Conservation (phyloP, 345 rosid species). For the Citrus unshiu region DNA sequence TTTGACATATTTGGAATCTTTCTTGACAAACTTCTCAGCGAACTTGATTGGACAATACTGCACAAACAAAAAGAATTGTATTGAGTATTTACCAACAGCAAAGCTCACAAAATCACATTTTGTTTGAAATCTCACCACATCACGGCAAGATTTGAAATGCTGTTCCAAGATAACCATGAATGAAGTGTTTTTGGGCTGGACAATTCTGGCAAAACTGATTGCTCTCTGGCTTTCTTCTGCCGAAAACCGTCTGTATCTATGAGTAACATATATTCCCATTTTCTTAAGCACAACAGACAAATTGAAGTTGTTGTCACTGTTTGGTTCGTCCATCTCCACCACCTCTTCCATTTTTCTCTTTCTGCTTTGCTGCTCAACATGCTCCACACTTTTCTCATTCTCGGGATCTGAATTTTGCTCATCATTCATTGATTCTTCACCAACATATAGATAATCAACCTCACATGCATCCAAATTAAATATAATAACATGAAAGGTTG, state of each 20-base stretch:
- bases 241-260: neutral
- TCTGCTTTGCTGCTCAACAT: neutral
- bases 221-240: constrained; percentile 28
- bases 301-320: neutral
- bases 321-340: neutral
- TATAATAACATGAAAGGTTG: constrained; percentile 32
- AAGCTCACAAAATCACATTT: neutral
- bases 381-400: neutral
- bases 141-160: rapidly evolving
- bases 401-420: neutral
- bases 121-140: neutral
- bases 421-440: constrained; percentile 2
- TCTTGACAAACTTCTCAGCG: neutral
- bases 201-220: constrained; percentile 25
- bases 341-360: constrained; percentile 14
- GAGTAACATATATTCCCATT: constrained; percentile 11
- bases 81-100: neutral
- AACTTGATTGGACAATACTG: constrained; percentile 14
- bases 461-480: constrained; percentile 35
- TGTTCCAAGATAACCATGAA: constrained; percentile 33
- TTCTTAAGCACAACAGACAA: neutral
- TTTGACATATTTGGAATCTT: neutral
- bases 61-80: neutral
- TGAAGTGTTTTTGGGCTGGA: constrained; percentile 31
- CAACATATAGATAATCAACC: constrained; percentile 23